Conservation (phyloP, 2,329 filamentous ascomycete genomes). For the Pseudocercospora cruenta region DNA sequence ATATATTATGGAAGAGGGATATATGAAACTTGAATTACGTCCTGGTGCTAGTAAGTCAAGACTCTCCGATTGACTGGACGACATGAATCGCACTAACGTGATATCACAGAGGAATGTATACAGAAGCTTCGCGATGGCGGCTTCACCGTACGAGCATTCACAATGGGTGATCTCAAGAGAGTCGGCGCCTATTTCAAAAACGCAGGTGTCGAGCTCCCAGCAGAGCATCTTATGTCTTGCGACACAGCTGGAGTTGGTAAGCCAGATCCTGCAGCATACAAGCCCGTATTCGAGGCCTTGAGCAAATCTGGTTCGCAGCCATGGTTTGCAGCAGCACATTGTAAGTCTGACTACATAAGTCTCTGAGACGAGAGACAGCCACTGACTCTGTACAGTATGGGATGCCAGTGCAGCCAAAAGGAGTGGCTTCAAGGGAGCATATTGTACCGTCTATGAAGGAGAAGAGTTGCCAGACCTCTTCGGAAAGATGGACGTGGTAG, state of each 20-base stretch:
- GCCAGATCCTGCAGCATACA: constrained; percentile 54
- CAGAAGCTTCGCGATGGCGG: constrained; percentile 49
- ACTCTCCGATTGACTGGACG: not conserved
- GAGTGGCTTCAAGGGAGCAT: constrained; percentile 57
- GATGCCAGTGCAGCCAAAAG: constrained; percentile 54
- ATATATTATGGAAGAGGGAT: constrained; percentile 44
- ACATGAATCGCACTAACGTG: not conserved
- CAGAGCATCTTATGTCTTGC: constrained; percentile 57
- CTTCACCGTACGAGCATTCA: constrained; percentile 59
- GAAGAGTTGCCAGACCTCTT: constrained; percentile 56
- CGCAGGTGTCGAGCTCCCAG: constrained; percentile 53
- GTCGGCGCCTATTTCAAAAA: constrained; percentile 56
- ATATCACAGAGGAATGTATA: constrained; percentile 42
- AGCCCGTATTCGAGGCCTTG: constrained; percentile 48
- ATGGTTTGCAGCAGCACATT: constrained; percentile 62
- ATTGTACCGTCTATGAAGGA: constrained; percentile 57
- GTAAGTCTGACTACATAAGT: constrained; percentile 63
- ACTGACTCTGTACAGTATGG: constrained; percentile 7
- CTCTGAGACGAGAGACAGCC: constrained; percentile 37
- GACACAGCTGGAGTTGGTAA: constrained; percentile 54
- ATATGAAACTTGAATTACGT: constrained; percentile 39
- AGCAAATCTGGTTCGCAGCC: constrained; percentile 36
- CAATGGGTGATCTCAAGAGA: constrained; percentile 53
- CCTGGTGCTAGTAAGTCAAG: constrained; percentile 38
- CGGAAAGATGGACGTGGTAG: constrained; percentile 22